Conservation (phyloP, 345 rosid genomes). For the Syzygium aqueum region DNA sequence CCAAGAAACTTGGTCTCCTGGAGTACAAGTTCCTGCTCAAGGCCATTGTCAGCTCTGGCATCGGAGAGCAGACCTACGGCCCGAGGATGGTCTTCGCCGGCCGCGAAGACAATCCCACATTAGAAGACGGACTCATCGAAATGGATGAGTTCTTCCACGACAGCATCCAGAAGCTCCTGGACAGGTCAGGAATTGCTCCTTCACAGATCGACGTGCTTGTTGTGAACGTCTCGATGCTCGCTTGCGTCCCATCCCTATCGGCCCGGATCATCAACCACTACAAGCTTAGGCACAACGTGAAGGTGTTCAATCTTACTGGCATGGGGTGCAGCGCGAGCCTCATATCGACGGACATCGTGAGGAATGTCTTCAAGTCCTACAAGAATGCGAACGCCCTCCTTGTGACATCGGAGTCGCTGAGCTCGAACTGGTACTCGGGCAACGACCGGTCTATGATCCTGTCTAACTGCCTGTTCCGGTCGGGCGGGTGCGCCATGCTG, state of each 20-base stretch:
- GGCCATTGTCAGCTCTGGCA: slow-evolving; percentile 61
- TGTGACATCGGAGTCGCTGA: slow-evolving; percentile 67
- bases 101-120: slow-evolving; percentile 40
- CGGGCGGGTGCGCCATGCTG: slow-evolving; percentile 76
- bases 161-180: slow-evolving; percentile 45
- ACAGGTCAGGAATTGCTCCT: slow-evolving; percentile 49
- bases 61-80: slow-evolving; percentile 64
- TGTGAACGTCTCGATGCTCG: slow-evolving; percentile 70
- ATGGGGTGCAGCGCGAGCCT: slow-evolving; percentile 99
- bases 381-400: slow-evolving; percentile 45
- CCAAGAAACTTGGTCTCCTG: slow-evolving; percentile 37
- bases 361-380: slow-evolving; percentile 39
- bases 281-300: slow-evolving; percentile 68
- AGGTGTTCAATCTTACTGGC: slow-evolving; percentile 63
- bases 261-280: slow-evolving; percentile 56
- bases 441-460: slow-evolving; percentile 80
- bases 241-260: slow-evolving; percentile 50
- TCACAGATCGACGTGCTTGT: slow-evolving; percentile 64
- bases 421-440: slow-evolving; percentile 81
- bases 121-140: slow-evolving; percentile 52
- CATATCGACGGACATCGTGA: slow-evolving; percentile 59
- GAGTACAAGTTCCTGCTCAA: slow-evolving; percentile 60
- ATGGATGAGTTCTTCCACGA: slow-evolving; percentile 81
- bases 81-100: slow-evolving; percentile 51
- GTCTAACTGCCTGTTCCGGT: slow-evolving; percentile 70